These are phyloP conservation scores for Fusarium sp. DNA, from an alignment of 2,329 filamentous ascomycete species.

Conservation along the genomic window DNA sequence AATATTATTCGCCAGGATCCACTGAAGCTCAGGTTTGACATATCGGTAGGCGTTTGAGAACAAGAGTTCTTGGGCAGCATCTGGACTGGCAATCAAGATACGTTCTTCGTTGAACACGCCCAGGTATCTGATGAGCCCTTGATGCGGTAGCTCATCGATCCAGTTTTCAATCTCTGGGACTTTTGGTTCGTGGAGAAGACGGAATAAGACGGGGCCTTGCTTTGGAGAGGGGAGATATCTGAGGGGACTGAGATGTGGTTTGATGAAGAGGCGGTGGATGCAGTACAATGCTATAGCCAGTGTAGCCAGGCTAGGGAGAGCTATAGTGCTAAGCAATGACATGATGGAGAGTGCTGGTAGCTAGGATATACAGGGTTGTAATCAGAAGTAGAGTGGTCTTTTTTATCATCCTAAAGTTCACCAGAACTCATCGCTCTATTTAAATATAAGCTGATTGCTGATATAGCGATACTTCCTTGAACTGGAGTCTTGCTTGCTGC, in stretches of 20 bases:
- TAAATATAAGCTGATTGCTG: too few species aligned
- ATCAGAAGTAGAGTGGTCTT: too few species aligned
- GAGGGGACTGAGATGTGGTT: background rate
- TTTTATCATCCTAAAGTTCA: too few species aligned
- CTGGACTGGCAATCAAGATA: rapidly evolving
- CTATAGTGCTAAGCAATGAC: rapidly evolving
- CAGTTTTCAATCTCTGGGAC: background rate
- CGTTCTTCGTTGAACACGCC: background rate
- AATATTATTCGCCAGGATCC: background rate
- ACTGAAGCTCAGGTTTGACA: background rate
- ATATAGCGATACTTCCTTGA: too few species aligned
- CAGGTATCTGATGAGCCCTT: background rate
- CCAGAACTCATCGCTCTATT: too few species aligned
- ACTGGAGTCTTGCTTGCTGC: too few species aligned
- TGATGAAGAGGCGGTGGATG: background rate
- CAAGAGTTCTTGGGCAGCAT: rapidly evolving
- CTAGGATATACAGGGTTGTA: too few species aligned
- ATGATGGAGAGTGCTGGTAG: background rate
- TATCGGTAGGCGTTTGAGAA: background rate
- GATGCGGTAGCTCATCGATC: background rate
- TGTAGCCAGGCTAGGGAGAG: background rate
- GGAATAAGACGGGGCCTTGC: background rate
- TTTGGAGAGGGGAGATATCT: background rate
- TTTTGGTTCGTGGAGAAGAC: background rate
- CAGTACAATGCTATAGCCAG: background rate